Percentiles rank a stretch among this genome's conserved stretches.
Evolutionary conservation across 2,329 filamentous ascomycete genomes (phyloP).

Genomic region (Claviceps digitariae): DNA sequence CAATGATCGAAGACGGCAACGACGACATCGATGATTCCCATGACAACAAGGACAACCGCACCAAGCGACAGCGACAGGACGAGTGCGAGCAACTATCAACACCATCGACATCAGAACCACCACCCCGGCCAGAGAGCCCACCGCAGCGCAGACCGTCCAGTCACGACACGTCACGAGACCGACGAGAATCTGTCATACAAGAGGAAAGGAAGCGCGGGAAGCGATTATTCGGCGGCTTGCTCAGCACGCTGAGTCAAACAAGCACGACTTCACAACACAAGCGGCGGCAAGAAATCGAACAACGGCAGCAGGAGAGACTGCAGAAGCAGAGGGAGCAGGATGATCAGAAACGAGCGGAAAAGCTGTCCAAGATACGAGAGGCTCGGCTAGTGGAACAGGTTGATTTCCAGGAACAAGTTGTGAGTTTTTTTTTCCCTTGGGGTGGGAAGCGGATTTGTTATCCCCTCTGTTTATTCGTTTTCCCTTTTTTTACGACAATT

Average conservation of each 20-base stretch:
- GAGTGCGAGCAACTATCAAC: slow-evolving; percentile 6
- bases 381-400: slow-evolving; percentile 57
- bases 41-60: slow-evolving; percentile 11
- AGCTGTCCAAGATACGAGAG: slow-evolving; percentile 45
- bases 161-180: slow-evolving; percentile 5
- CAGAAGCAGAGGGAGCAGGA: slow-evolving; percentile 60
- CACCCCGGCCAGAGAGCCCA: neutral
- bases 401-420: slow-evolving; percentile 61
- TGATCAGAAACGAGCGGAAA: slow-evolving; percentile 51
- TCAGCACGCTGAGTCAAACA: slow-evolving; percentile 66
- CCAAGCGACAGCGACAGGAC: slow-evolving; percentile 9
- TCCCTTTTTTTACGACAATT: neutral
- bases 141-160: slow-evolving; percentile 4
- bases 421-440: slow-evolving; percentile 23
- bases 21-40: slow-evolving; percentile 8
- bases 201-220: slow-evolving; percentile 79
- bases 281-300: slow-evolving; percentile 68
- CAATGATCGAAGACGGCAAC: slow-evolving; percentile 4
- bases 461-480: neutral
- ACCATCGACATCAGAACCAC: neutral
- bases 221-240: slow-evolving; percentile 70
- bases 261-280: slow-evolving; percentile 49
- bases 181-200: slow-evolving; percentile 20
- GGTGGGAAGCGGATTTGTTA: no score
- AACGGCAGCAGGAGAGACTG: slow-evolving; percentile 63